Base-by-base conservation (phyloP, 352 stramenopile genomes). In the Globisporangium recalcitrans region DNA sequence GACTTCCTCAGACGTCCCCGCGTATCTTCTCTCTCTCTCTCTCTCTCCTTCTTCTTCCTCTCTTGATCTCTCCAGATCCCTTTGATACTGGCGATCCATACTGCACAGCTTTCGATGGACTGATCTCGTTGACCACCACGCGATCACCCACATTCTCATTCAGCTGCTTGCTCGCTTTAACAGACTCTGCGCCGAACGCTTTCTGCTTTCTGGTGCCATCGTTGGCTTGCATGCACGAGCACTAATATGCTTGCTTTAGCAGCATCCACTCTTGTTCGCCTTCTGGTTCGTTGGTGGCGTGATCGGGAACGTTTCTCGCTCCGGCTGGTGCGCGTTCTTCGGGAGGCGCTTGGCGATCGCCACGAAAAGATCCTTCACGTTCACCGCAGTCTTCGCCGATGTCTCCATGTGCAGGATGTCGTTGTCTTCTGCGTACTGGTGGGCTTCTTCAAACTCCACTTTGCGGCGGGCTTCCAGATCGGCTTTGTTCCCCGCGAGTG, bases 391-490 rank as follows among this genome's bases (percentile, higher is more conserved):
- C 85, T 99, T 99, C 42, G 98, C 98, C 6, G 95, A 99, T 48
- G 97, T 99, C 69, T 99, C 97, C 83, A 99, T 96, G 83, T 99
- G 98, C 19, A 99, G 79, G 72, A 99, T 98, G 59, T 97, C 94
- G 73, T 99, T 99, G 71, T 99, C 95, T 68, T 98, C 87, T 13
- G 98, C 97, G 68, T 99, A 99, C 67, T 97, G 90, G 68, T 98
- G 93, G 10, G 97, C 97, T 65, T 99, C 97, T 65, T 97, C 85
- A 62, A 97, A 97, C 65, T 98, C 88, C 27, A 99, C 96, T 80
- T 98, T 98, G 58, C 98, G 93, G 54, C 97, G 88, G 4, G 83
- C 84, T 71, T 99, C 97, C 51, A 99, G 82, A 82, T 99, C 98
- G 3, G 95, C 94, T 74, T 99, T 99, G 80, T 99, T 99, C 27